These are phyloP conservation scores for Lachancea sp. DNA, from an alignment of 805 yeast genomes.

Conservation along the genomic window DNA sequence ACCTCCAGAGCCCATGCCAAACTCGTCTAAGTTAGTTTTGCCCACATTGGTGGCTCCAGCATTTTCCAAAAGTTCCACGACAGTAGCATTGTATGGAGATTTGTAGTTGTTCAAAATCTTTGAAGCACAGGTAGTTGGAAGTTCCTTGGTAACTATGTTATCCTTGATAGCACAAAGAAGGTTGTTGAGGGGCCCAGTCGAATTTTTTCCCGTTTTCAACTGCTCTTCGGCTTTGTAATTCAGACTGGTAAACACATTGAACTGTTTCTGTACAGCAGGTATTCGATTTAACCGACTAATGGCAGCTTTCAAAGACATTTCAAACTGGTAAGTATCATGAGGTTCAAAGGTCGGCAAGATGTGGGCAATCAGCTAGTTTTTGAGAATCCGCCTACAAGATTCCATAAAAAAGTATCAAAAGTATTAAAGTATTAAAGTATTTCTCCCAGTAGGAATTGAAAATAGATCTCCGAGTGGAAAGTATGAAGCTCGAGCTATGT, in stretches of 20 bases:
- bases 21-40: slow-evolving; percentile 90
- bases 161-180: slow-evolving; percentile 60
- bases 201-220: not conserved
- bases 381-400: too few relatives aligned
- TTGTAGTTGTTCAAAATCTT: slow-evolving; percentile 48
- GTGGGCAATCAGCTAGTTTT: too few relatives aligned
- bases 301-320: slow-evolving; percentile 15
- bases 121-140: slow-evolving; percentile 79
- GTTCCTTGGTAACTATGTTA: slow-evolving; percentile 60
- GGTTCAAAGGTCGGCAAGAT: too few relatives aligned
- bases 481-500: too few relatives aligned
- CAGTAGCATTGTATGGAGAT: slow-evolving; percentile 82
- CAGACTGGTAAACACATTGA: slow-evolving; percentile 40
- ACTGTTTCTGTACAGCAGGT: slow-evolving; percentile 24
- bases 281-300: slow-evolving; percentile 12
- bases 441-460: too few relatives aligned
- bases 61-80: slow-evolving; percentile 44
- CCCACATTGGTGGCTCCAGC: slow-evolving; percentile 58
- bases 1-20: slow-evolving; percentile 90
- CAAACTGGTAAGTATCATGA: not conserved
- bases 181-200: slow-evolving; percentile 25
- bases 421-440: too few relatives aligned
- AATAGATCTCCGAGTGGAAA: too few relatives aligned
- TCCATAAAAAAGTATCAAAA: too few relatives aligned
- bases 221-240: slow-evolving; percentile 20